Evolutionary conservation across 164 flowering plant genomes (phyloP).

Genomic region (Tetrastigma voinierianum): DNA sequence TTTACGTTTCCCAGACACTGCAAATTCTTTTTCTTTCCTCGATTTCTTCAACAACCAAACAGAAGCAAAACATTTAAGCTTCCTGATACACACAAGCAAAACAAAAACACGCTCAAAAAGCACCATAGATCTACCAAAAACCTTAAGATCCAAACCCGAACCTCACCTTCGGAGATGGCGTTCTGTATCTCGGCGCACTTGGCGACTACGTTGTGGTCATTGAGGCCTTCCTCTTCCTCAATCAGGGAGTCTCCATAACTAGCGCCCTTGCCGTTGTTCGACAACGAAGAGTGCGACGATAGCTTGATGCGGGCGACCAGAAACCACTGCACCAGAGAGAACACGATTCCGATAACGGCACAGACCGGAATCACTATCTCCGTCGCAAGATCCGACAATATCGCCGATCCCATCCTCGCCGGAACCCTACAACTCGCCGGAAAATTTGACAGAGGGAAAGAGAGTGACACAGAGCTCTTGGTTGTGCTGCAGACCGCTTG

Average conservation of each 20-base stretch:
- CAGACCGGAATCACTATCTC: conserved; percentile 71
- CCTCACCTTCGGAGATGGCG: conserved; percentile 78
- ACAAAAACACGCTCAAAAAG: neutral
- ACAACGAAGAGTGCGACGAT: conserved; percentile 23
- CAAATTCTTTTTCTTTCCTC: too few species aligned
- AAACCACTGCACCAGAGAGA: conserved; percentile 72
- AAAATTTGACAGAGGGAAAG: neutral
- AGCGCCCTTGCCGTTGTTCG: conserved; percentile 44
- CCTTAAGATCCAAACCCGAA: conserved; percentile 11
- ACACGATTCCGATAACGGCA: conserved; percentile 64
- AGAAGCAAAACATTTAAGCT: too few species aligned
- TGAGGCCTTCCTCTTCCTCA: conserved; percentile 80
- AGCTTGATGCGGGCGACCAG: conserved; percentile 63
- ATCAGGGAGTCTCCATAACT: conserved; percentile 52
- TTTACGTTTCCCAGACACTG: too few species aligned
- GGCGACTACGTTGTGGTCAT: conserved; percentile 56
- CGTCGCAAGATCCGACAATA: conserved; percentile 58
- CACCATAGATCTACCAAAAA: neutral
- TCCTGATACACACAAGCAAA: too few species aligned
- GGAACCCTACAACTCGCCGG: conserved; percentile 5
- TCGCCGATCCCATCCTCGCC: conserved; percentile 18
- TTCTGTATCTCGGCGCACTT: conserved; percentile 81
- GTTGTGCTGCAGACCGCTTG: too few species aligned
- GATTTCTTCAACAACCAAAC: too few species aligned
- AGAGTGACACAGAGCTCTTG: neutral